These are phyloP conservation scores for Alnus glutinosa DNA, from an alignment of 306 rosid genomes.

Conservation along the genomic window DNA sequence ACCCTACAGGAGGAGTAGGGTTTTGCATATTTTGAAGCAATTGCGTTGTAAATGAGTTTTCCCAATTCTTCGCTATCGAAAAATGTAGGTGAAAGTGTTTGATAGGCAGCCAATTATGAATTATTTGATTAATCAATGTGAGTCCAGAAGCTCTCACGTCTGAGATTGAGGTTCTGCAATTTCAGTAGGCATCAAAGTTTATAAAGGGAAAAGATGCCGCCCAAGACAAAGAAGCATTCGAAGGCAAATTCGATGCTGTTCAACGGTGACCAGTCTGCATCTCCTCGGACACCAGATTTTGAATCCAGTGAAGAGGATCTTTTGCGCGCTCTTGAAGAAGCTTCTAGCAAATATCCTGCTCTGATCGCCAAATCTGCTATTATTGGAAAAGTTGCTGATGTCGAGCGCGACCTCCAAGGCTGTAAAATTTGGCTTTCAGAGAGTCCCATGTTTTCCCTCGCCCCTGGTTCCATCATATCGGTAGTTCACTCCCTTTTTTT, in stretches of 20 bases:
- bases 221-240: slow-evolving; percentile 57
- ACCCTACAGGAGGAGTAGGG: no score
- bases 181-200: neutral
- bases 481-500: slow-evolving; percentile 32
- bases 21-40: no score
- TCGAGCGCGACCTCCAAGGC: slow-evolving; percentile 32
- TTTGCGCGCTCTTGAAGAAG: slow-evolving; percentile 42
- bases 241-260: slow-evolving; percentile 53
- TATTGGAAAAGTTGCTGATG: slow-evolving; percentile 43
- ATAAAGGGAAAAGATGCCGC: slow-evolving; percentile 53
- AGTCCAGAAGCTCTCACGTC: no score
- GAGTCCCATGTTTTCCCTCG: slow-evolving; percentile 62
- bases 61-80: no score
- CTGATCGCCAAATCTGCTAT: slow-evolving; percentile 57
- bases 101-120: no score
- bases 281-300: slow-evolving; percentile 34
- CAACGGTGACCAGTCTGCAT: slow-evolving; percentile 29
- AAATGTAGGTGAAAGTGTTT: no score
- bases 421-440: slow-evolving; percentile 75
- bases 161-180: neutral
- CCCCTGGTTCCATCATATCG: slow-evolving; percentile 68
- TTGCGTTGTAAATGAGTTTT: no score
- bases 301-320: slow-evolving; percentile 42
- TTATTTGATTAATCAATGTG: no score
- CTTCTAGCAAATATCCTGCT: slow-evolving; percentile 57